phyloP scores from a whole-genome alignment of 2,329 filamentous ascomycete genomes.

The Penicillium italicum region DNA sequence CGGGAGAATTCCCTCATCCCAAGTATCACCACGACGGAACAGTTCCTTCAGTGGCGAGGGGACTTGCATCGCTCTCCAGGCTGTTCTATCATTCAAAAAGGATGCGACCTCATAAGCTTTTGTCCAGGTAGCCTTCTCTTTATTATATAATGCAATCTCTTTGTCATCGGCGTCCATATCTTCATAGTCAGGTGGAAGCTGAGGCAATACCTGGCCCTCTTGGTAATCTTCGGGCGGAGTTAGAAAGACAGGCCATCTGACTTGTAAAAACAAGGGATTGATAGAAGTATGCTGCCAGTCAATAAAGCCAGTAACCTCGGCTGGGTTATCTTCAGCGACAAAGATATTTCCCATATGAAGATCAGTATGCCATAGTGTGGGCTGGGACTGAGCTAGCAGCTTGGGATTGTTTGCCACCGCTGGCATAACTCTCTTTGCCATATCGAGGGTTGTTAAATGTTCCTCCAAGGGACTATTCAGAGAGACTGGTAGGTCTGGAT shows the following conservation, averaged over 20 bases:
- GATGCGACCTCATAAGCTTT: too few relatives aligned
- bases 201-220: constrained; percentile 14
- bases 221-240: constrained; percentile 16
- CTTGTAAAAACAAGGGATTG: constrained; percentile 20
- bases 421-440: constrained; percentile 8
- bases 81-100: too few relatives aligned
- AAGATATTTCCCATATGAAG: constrained; percentile 33
- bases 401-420: constrained; percentile 6
- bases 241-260: constrained; percentile 20
- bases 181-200: constrained; percentile 18
- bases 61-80: too few relatives aligned
- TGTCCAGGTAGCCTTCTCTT: too few relatives aligned
- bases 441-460: constrained; percentile 2
- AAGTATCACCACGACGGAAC: too few relatives aligned
- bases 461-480: not conserved
- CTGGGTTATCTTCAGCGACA: constrained; percentile 20
- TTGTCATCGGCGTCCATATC: too few relatives aligned
- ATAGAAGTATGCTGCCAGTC: constrained; percentile 23
- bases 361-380: constrained; percentile 20
- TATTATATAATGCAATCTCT: too few relatives aligned
- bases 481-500: not conserved
- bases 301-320: constrained; percentile 15
- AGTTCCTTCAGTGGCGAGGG: too few relatives aligned
- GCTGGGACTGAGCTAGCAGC: constrained; percentile 9
- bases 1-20: too few relatives aligned